Base-by-base conservation (phyloP, 805 yeast species). In the Nakazawaea holstii region DNA sequence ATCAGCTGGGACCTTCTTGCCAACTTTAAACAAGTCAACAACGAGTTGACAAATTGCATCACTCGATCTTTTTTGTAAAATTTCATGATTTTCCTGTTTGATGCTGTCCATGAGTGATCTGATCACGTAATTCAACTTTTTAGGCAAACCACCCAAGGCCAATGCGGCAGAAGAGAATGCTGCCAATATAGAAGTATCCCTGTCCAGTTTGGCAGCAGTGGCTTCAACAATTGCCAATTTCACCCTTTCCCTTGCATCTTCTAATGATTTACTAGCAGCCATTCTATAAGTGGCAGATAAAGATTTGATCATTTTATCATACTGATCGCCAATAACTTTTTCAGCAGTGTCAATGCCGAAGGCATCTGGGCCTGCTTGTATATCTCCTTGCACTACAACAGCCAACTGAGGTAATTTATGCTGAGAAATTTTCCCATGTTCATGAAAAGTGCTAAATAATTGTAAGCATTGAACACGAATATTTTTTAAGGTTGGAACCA, bases 351-450 rank as follows among this genome's bases (percentile, higher is more conserved):
- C 85, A 36, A 94, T 62, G 13, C 89, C 79, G 66, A 94, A 94
- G 0, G 97, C 98, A 56, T 84, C 90, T 1, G 95, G 89, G 2
- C 97, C 97, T 2, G 97, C 96, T 50, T 87, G 95, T 1, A 80
- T 73, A 60, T 94, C 98, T 32, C 99, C 99, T 63, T 90, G 92
- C 4, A 92, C 97, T 8, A 91, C 81, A 5, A 90, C 82, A 0
- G 99, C 94, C 15, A 94, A 64, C 46, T 82, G 86, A 0, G 97
- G 97, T 5, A 89, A 62, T 59, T 83, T 84, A 17, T 76, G 70
- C 10, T 80, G 76, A 1, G 92, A 73, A 17, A 92, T 64, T 62
- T 84, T 85, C 4, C 92, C 97, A 30, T 73, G 77, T 43, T 84
- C 89, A 35, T 82, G 77, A 64, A 94, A 87, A 1, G 89, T 80